These are phyloP conservation scores for Volvariella surrecta DNA, from an alignment of 1,284 basidiomycete genomes.

Conservation along the genomic window DNA sequence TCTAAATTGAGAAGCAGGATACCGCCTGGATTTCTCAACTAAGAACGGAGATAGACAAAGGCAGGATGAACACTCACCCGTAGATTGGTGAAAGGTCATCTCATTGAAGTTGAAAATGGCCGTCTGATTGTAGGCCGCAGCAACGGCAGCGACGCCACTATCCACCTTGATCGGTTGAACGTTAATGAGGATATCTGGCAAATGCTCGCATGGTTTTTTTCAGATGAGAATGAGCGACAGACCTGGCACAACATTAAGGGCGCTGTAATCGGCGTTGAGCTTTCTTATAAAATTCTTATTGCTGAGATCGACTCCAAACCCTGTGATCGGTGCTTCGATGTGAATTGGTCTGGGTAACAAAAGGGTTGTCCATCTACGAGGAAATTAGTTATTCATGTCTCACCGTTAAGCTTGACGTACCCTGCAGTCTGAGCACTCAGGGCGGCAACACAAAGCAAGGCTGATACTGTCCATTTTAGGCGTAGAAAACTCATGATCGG, in stretches of 20 bases:
- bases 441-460: neutral
- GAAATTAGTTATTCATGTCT: neutral
- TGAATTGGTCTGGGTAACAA: neutral
- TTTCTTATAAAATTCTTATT: neutral
- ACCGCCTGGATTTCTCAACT: neutral
- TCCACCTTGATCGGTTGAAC: neutral
- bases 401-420: neutral
- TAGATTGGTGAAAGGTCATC: neutral
- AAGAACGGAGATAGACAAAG: neutral
- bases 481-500: neutral
- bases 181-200: neutral
- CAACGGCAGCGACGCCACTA: neutral
- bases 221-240: neutral
- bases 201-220: neutral
- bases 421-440: slow-evolving; percentile 1
- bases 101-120: neutral
- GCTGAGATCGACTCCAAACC: neutral
- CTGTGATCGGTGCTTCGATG: neutral
- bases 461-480: neutral
- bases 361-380: neutral
- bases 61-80: neutral
- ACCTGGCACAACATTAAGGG: neutral
- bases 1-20: neutral
- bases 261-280: neutral
- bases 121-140: neutral